Base-by-base conservation (phyloP, 768 basidiomycete genomes). In the Cubamyces sp. region DNA sequence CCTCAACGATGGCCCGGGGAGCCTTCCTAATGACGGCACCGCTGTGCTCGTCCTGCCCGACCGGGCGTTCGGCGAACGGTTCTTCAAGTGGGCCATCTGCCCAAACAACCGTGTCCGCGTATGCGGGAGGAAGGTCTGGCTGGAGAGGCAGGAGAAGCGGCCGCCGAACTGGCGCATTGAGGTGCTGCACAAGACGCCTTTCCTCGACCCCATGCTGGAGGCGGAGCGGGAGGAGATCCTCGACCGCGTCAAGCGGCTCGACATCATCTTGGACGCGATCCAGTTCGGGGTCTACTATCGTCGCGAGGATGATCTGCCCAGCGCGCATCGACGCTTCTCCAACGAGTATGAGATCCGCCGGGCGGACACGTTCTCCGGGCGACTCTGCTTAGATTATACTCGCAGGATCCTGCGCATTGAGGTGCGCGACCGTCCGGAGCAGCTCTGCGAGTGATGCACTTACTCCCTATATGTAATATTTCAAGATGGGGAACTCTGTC, bases 271-370 rank as follows among this genome's bases (percentile, higher is more conserved):
- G 14, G 78, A 82, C 54, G 74, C 76, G 4, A 75, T 92, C 53
- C 90, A 92, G 71, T 86, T 92, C 62, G 91, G 91, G n/a, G 65
- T 81, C 28, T 82, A 82, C 68, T 84, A 82, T 67, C 76, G 78
- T 18, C 52, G 61, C 6, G 42, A 59, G 11, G 42, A 55, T 42
- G 63, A 63, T 39, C 57, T 42, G 56, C 63, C 57, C 5, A 60
- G 28, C 69, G 70, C 50, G 54, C 56, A 61, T 16, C 69, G 66
- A 9, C 66, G 51, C 2, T 93, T 89, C 70, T 91, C 90, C 0
- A 73, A 85, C 3, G 91, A 93, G 73, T 91, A 86, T 82, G 83
- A 88, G 57, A 74, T 78, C 34, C 73, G 82, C 34, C 85, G 82
- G 37, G 64, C 68, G 15, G 66, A 76, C 42, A 61, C 65, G 2